These are phyloP conservation scores for Schrenkiella parvula DNA, from an alignment of 345 rosid genomes.

Conservation along the genomic window DNA sequence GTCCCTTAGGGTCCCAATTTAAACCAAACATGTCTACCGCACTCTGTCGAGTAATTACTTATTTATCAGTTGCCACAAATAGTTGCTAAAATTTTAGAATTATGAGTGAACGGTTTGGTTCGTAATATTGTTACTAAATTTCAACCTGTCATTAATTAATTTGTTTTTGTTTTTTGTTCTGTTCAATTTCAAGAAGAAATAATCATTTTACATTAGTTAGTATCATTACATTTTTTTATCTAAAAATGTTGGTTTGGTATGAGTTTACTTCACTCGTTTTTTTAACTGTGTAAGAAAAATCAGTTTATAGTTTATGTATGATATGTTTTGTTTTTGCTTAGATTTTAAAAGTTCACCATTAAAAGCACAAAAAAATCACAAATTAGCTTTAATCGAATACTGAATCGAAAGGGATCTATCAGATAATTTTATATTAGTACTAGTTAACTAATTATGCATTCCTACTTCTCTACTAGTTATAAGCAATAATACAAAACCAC, in stretches of 20 bases:
- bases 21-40: slow-evolving; percentile 24
- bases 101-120: not conserved
- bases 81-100: not conserved
- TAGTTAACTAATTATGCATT: not conserved
- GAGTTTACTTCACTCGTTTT: not conserved
- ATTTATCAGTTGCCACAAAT: not conserved
- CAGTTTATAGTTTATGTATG: not conserved
- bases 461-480: not conserved
- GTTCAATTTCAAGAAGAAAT: not conserved
- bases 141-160: not conserved
- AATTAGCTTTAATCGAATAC: not conserved
- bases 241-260: not conserved
- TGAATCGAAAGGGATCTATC: not conserved
- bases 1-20: slow-evolving; percentile 16
- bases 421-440: not conserved
- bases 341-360: not conserved
- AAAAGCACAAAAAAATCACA: too few species aligned
- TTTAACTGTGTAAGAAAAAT: not conserved
- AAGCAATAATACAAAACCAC: not conserved
- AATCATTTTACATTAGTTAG: too few species aligned
- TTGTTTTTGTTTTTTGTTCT: not conserved
- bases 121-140: not conserved
- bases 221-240: not conserved
- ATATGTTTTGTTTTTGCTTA: not conserved
- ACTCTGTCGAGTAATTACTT: slow-evolving; percentile 26